A percentile compares a stretch with the other conserved stretches of the same genome.
Evolutionary conservation across 2,329 filamentous ascomycete species (phyloP).

Genomic region (Cryphonectria naterciae): DNA sequence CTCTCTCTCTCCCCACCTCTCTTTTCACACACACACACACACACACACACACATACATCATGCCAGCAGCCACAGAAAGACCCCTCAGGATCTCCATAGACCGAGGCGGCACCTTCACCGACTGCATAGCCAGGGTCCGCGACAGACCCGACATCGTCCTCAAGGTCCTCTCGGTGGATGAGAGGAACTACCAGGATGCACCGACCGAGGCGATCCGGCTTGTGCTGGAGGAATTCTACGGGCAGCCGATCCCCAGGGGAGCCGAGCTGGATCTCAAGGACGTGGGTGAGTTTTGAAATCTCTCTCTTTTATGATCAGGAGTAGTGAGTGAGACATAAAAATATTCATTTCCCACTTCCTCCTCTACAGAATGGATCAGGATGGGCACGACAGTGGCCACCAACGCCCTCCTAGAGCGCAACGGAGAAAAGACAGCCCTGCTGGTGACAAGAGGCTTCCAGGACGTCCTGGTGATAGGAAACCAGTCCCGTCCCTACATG

Average conservation of each 20-base stretch:
- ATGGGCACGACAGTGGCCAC: conserved; percentile 74
- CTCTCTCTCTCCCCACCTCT: too few species aligned
- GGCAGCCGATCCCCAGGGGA: conserved; percentile 26
- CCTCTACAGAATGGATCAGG: conserved; percentile 39
- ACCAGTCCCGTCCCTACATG: conserved; percentile 67
- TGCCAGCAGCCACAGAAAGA: conserved; percentile 1
- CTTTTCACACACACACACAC: too few species aligned
- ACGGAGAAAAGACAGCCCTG: conserved; percentile 68
- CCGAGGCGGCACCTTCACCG: conserved; percentile 19
- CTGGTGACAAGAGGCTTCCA: conserved; percentile 69
- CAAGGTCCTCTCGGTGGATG: conserved; percentile 69
- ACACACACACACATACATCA: neutral
- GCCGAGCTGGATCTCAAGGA: conserved; percentile 10
- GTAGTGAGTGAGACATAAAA: neutral
- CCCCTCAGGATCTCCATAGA: conserved; percentile 10
- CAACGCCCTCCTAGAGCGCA: conserved; percentile 67
- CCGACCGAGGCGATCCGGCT: conserved; percentile 62
- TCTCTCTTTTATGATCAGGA: too few species aligned
- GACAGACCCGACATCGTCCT: conserved; percentile 65
- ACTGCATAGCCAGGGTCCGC: conserved; percentile 14
- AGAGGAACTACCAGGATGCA: conserved; percentile 68
- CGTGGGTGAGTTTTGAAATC: neutral
- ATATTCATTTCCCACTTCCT: too few species aligned
- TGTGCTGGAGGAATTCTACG: conserved; percentile 29
- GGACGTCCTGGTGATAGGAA: conserved; percentile 69